Evolutionary conservation across 768 basidiomycete species (phyloP).

Genomic region (Suillus ampliporus): DNA sequence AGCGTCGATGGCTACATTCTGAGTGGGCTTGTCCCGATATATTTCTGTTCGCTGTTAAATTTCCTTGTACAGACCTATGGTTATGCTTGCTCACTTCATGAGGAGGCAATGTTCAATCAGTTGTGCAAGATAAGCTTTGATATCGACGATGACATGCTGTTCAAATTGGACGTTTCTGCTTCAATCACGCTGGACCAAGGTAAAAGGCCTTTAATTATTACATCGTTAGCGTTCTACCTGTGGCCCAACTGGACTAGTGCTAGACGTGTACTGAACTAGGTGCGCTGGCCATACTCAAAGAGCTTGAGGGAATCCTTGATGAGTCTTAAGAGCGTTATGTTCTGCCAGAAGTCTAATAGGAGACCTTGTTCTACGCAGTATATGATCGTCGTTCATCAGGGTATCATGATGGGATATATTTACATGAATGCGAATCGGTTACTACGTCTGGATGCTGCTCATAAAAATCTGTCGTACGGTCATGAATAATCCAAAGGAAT

Average conservation of each 20-base stretch:
- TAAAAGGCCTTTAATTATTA: conserved; percentile 5
- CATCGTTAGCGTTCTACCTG: too few species aligned
- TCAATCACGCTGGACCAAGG: not conserved
- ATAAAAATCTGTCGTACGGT: not conserved
- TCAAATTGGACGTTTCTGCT: conserved; percentile 3
- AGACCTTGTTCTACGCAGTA: not conserved
- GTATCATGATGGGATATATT: conserved; percentile 7
- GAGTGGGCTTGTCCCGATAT: not conserved
- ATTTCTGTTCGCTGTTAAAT: not conserved
- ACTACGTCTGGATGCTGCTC: not conserved
- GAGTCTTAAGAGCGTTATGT: conserved; percentile 83
- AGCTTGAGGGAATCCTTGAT: conserved; percentile 33
- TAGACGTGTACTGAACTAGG: conserved; percentile 57
- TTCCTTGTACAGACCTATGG: conserved; percentile 4
- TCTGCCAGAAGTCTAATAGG: conserved; percentile 67
- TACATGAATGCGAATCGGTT: conserved; percentile 4
- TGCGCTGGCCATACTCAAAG: conserved; percentile 76
- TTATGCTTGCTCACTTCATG: not conserved
- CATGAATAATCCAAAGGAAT: not conserved
- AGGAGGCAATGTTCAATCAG: not conserved
- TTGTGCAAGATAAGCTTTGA: not conserved
- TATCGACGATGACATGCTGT: not conserved
- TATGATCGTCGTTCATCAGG: not conserved
- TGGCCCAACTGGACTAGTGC: too few species aligned
- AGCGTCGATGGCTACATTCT: conserved; percentile 7